These are phyloP conservation scores for Blastocystis sp. DNA, from an alignment of 352 stramenopile genomes.

Conservation along the genomic window DNA sequence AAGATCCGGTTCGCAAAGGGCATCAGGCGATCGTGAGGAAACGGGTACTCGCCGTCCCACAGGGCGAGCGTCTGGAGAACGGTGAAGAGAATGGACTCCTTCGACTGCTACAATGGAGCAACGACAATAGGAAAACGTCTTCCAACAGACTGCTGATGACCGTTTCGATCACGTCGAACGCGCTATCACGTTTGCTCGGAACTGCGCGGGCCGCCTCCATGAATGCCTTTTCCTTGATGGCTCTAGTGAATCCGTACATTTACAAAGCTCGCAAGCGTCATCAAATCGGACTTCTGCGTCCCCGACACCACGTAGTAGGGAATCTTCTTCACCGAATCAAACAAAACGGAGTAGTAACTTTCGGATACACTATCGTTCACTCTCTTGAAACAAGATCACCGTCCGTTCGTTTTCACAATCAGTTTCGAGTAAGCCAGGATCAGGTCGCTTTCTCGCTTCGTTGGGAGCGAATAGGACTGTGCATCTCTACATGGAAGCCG, in stretches of 20 bases:
- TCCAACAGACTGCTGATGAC: not conserved
- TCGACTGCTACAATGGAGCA: not conserved
- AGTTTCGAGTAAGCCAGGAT: not conserved
- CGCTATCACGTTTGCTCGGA: not conserved
- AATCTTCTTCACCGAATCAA: constrained; percentile 6
- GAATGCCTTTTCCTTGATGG: not conserved
- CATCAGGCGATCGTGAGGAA: not conserved
- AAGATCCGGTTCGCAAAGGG: not conserved
- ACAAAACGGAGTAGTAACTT: not conserved
- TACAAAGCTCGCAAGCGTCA: not conserved
- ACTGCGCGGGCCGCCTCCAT: not conserved
- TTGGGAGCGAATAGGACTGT: not conserved
- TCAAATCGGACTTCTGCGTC: not conserved
- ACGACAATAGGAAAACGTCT: not conserved
- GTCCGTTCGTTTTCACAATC: constrained; percentile 12
- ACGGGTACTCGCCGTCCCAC: constrained; percentile 29
- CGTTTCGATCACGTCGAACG: not conserved
- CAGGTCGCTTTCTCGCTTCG: not conserved
- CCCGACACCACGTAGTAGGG: not conserved
- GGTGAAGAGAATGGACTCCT: constrained; percentile 13
- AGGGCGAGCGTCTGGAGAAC: constrained; percentile 8
- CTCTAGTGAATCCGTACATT: not conserved
- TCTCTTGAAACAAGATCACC: not conserved
- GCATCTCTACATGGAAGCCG: not conserved
- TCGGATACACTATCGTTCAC: not conserved